These are phyloP conservation scores for Physaria fendleri DNA, from an alignment of 345 rosid species.

Conservation along the genomic window DNA sequence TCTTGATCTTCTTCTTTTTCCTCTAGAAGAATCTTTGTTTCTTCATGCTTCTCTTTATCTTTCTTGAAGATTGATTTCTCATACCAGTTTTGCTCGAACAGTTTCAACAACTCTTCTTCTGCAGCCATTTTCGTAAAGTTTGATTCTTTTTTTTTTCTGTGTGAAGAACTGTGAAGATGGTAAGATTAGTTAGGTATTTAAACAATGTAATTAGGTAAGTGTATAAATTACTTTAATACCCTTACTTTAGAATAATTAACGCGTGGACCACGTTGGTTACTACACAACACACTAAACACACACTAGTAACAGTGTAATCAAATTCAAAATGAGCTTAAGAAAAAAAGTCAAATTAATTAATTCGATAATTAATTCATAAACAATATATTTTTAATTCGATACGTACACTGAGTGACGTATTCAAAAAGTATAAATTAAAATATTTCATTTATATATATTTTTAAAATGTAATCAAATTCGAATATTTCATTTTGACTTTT, in stretches of 20 bases:
- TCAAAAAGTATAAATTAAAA: background rate
- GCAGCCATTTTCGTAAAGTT: conserved; percentile 27
- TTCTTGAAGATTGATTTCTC: conserved; percentile 28
- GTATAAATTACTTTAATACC: conserved; percentile 7
- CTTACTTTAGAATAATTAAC: conserved; percentile 10
- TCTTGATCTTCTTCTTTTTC: conserved; percentile 22
- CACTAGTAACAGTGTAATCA: conserved; percentile 3
- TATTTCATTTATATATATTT: background rate
- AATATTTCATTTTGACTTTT: conserved; percentile 14
- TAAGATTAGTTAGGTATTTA: conserved; percentile 15
- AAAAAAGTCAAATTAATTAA: too few species aligned
- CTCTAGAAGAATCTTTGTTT: background rate
- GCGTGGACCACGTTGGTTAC: conserved; percentile 18
- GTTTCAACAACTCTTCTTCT: conserved; percentile 34
- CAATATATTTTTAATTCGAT: background rate
- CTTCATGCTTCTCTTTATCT: conserved; percentile 4
- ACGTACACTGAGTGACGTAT: conserved; percentile 1
- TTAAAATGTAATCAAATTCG: background rate
- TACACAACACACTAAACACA: background rate
- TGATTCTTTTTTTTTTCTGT: background rate
- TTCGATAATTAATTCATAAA: too few species aligned
- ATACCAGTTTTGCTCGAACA: conserved; percentile 49
- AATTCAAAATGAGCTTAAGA: background rate
- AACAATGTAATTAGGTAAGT: background rate
- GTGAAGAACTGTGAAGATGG: background rate